Evolutionary conservation across 768 basidiomycete genomes (phyloP).

Genomic region (Leccinum disarticulatum): DNA sequence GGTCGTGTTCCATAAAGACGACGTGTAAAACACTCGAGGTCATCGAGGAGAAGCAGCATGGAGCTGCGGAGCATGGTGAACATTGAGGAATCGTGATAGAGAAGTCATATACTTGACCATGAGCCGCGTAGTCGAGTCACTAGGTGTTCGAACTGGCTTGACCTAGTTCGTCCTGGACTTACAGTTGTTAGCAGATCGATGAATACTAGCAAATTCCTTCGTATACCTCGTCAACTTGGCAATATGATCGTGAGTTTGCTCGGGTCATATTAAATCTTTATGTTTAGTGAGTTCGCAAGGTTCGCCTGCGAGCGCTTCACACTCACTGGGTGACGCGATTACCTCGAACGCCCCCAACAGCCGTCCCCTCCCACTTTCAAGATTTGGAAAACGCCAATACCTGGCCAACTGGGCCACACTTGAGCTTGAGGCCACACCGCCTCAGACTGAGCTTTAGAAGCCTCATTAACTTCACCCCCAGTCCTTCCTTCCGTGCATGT

Average conservation of each 20-base stretch:
- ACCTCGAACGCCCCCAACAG: too few species aligned
- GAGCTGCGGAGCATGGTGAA: slow-evolving; percentile 24
- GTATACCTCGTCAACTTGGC: background rate
- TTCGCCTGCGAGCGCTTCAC: background rate
- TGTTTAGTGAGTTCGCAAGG: background rate
- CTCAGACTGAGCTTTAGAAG: slow-evolving; percentile 1
- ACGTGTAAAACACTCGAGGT: slow-evolving; percentile 20
- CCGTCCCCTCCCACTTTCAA: background rate
- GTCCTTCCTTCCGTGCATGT: slow-evolving; percentile 5
- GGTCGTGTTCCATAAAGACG: slow-evolving; percentile 22
- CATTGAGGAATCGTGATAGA: slow-evolving; percentile 6
- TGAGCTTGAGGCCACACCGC: slow-evolving; percentile 9
- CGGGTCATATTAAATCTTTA: background rate
- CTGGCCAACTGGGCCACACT: background rate
- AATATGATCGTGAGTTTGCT: background rate
- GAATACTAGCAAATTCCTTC: background rate
- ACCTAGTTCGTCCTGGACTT: slow-evolving; percentile 7
- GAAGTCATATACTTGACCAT: slow-evolving; percentile 12
- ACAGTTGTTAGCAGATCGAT: background rate
- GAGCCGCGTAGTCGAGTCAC: slow-evolving; percentile 4
- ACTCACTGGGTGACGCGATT: background rate
- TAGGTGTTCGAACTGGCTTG: slow-evolving; percentile 1
- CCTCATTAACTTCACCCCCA: background rate
- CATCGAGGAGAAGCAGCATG: slow-evolving; percentile 19
- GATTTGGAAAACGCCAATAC: slow-evolving; percentile 1